Percentiles rank a stretch among this genome's conserved stretches.
Evolutionary conservation across 2,329 filamentous ascomycete species (phyloP).

Genomic region (Knufia fluminis): DNA sequence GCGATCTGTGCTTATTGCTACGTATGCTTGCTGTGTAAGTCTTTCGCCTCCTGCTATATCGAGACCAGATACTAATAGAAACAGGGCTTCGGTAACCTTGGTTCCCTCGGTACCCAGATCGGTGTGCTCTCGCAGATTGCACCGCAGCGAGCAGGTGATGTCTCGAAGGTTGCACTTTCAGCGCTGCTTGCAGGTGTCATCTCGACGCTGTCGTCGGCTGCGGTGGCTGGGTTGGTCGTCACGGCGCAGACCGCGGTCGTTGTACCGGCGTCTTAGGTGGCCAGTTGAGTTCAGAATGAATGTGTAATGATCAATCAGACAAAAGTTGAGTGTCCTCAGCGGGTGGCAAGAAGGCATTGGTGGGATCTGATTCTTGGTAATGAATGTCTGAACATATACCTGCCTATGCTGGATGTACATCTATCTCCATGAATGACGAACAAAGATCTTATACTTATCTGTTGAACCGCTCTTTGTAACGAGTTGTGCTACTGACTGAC

Average conservation of each 20-base stretch:
- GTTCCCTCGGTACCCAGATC: constrained; percentile 80
- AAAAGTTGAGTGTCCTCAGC: background rate
- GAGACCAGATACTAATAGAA: too few relatives aligned
- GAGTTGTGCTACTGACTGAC: too few relatives aligned
- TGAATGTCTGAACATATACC: too few relatives aligned
- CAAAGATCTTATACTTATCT: too few relatives aligned
- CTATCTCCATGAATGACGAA: too few relatives aligned
- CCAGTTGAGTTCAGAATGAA: background rate
- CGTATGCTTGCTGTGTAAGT: constrained; percentile 64
- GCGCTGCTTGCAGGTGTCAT: constrained; percentile 70
- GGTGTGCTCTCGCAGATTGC: constrained; percentile 77
- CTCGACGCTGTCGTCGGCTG: constrained; percentile 68
- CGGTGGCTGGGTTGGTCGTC: constrained; percentile 66
- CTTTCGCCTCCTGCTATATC: too few relatives aligned
- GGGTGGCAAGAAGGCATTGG: too few relatives aligned
- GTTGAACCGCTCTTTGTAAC: too few relatives aligned
- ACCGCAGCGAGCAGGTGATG: constrained; percentile 62
- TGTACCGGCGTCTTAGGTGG: background rate
- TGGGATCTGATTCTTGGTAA: too few relatives aligned
- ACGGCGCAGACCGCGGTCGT: constrained; percentile 6
- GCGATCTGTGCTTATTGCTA: constrained; percentile 71
- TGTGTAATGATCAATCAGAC: background rate
- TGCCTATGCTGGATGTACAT: too few relatives aligned
- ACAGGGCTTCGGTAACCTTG: constrained; percentile 68
- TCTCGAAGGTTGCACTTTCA: constrained; percentile 65